Evolutionary conservation across 2,329 filamentous ascomycete species (phyloP).

Genomic region (Botrytis squamosa): DNA sequence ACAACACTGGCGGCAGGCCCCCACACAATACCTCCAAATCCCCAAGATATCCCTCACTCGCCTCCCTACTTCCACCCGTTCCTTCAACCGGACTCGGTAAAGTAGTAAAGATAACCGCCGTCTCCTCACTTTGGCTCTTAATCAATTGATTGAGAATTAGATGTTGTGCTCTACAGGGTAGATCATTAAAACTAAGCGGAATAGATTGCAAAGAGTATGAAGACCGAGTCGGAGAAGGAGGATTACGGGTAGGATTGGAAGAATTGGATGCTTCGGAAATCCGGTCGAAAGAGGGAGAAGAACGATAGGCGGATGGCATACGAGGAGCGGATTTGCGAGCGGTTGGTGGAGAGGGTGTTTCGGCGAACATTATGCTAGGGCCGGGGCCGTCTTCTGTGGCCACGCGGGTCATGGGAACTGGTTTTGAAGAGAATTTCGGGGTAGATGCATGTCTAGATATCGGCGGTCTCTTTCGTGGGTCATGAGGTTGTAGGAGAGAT

Average conservation of each 20-base stretch:
- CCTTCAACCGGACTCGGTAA: conserved; percentile 65
- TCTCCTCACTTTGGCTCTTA: conserved; percentile 36
- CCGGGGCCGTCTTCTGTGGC: conserved; percentile 63
- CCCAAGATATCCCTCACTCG: conserved; percentile 35
- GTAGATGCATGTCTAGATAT: conserved; percentile 41
- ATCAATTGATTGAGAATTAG: conserved; percentile 37
- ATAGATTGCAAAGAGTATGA: conserved; percentile 25
- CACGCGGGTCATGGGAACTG: conserved; percentile 41
- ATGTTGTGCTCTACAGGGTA: conserved; percentile 34
- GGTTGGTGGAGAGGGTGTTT: conserved; percentile 29
- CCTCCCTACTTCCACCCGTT: conserved; percentile 29
- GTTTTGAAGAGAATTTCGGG: conserved; percentile 37
- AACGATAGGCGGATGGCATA: conserved; percentile 32
- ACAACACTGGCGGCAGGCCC: conserved; percentile 26
- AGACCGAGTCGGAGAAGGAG: conserved; percentile 36
- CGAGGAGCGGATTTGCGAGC: conserved; percentile 32
- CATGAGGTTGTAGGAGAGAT: conserved; percentile 49
- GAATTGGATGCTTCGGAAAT: conserved; percentile 42
- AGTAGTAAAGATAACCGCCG: conserved; percentile 63
- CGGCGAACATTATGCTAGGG: conserved; percentile 66
- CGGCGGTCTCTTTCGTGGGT: conserved; percentile 47
- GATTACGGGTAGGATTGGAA: conserved; percentile 42
- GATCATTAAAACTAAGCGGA: conserved; percentile 33
- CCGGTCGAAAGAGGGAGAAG: conserved; percentile 46
- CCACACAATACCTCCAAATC: conserved; percentile 33